Evolutionary conservation across 257 asterid genomes (phyloP).

Genomic region (Solanum megistacrolobum): DNA sequence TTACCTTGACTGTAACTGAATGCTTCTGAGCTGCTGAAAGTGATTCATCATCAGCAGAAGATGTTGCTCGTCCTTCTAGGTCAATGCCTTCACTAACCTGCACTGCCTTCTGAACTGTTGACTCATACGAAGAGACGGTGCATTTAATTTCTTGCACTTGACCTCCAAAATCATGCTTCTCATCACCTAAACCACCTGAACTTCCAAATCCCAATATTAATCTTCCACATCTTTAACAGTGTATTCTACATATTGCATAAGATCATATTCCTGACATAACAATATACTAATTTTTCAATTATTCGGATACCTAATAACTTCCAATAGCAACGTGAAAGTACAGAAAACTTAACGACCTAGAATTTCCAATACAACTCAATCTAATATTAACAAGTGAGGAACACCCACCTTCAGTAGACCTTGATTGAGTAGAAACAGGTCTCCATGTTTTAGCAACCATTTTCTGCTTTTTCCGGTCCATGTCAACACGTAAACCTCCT

Average conservation of each 20-base stretch:
- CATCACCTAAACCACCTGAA: conserved; percentile 12
- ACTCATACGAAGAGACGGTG: conserved; percentile 15
- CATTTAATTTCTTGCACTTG: conserved; percentile 13
- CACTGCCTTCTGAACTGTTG: conserved; percentile 2
- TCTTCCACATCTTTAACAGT: neutral
- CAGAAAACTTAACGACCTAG: neutral
- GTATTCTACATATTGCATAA: neutral
- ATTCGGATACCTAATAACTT: neutral
- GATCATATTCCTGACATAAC: neutral
- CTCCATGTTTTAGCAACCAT: conserved; percentile 39
- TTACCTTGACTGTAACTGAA: conserved; percentile 11
- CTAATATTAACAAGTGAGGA: neutral
- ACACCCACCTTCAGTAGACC: conserved; percentile 21
- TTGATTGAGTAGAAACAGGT: conserved; percentile 43
- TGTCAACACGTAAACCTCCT: conserved; percentile 13
- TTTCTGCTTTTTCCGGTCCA: conserved; percentile 19
- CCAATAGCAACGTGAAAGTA: neutral
- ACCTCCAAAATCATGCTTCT: conserved; percentile 16
- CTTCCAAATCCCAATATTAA: neutral
- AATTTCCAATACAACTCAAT: neutral
- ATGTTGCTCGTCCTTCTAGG: conserved; percentile 12
- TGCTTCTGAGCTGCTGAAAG: conserved; percentile 5
- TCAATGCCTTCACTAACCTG: conserved; percentile 3
- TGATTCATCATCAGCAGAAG: neutral
- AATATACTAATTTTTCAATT: neutral